phyloP scores from a whole-genome alignment of 106 monocot species.

The Xerophyta viscosa region DNA sequence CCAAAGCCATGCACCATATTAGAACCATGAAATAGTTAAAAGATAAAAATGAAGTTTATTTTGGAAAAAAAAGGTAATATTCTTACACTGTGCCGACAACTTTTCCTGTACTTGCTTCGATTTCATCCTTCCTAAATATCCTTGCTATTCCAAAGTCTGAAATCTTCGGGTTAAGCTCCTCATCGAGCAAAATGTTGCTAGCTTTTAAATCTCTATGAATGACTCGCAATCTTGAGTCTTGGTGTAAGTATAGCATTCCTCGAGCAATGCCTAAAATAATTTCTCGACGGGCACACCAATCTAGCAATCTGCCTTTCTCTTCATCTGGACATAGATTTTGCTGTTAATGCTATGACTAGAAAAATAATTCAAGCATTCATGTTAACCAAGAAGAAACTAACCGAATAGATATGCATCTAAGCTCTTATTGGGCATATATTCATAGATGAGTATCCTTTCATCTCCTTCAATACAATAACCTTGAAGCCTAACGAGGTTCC shows the following conservation, averaged over 20 bases:
- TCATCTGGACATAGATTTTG: constrained; percentile 2
- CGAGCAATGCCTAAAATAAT: constrained; percentile 39
- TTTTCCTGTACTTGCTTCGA: constrained; percentile 19
- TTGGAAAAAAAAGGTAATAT: constrained; percentile 10
- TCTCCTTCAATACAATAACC: constrained; percentile 17
- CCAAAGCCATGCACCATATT: neutral
- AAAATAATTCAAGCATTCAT: too few species aligned
- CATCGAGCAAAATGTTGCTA: constrained; percentile 44
- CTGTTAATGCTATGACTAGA: neutral
- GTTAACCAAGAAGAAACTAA: too few species aligned
- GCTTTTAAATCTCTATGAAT: constrained; percentile 51
- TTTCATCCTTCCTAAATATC: constrained; percentile 27
- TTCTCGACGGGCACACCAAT: constrained; percentile 29
- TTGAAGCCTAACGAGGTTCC: constrained; percentile 27
- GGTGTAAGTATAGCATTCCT: constrained; percentile 47
- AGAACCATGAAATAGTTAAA: neutral
- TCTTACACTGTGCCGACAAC: constrained; percentile 51
- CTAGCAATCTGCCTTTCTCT: neutral
- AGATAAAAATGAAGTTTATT: constrained; percentile 4
- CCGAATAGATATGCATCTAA: constrained; percentile 15
- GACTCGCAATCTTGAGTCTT: constrained; percentile 35
- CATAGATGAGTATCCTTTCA: constrained; percentile 19
- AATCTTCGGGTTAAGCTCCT: constrained; percentile 47
- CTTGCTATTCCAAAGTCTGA: constrained; percentile 54
- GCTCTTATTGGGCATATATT: constrained; percentile 22